A percentile compares a stretch with the other conserved stretches of the same genome.
These are phyloP conservation scores for Tetracentron sinense DNA, from an alignment of 164 flowering plant genomes.

Conservation along the genomic window DNA sequence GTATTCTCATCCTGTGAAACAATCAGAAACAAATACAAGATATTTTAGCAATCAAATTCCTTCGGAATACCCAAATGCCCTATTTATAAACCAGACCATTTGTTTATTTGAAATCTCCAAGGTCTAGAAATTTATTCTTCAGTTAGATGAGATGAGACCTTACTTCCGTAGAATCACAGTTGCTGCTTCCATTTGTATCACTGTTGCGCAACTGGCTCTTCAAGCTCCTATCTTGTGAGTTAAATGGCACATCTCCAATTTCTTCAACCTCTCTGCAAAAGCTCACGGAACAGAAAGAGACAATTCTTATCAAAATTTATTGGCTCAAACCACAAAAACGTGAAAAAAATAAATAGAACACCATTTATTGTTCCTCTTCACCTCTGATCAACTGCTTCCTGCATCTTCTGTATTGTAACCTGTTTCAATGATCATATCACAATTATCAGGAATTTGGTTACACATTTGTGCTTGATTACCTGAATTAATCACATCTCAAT, in stretches of 20 bases:
- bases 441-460: neutral
- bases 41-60: too few relatives aligned
- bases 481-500: too few relatives aligned
- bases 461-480: neutral
- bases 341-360: too few relatives aligned
- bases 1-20: conserved; percentile 39
- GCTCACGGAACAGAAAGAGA: conserved; percentile 1
- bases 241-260: conserved; percentile 33
- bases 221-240: conserved; percentile 34
- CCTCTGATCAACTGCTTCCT: conserved; percentile 52
- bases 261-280: conserved; percentile 46
- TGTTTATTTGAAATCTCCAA: too few relatives aligned
- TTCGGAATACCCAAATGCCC: too few relatives aligned
- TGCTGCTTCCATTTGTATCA: conserved; percentile 31
- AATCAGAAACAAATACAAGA: too few relatives aligned
- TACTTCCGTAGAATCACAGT: conserved; percentile 47
- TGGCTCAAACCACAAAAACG: too few relatives aligned
- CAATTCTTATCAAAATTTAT: neutral
- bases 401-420: conserved; percentile 74
- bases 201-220: conserved; percentile 35
- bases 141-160: conserved; percentile 22
- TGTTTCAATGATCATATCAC: conserved; percentile 25
- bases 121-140: neutral
- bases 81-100: too few relatives aligned
- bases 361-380: conserved; percentile 16